Evolutionary conservation across 352 stramenopile genomes (phyloP).

Genomic region (Globisporangium paroecandrum): DNA sequence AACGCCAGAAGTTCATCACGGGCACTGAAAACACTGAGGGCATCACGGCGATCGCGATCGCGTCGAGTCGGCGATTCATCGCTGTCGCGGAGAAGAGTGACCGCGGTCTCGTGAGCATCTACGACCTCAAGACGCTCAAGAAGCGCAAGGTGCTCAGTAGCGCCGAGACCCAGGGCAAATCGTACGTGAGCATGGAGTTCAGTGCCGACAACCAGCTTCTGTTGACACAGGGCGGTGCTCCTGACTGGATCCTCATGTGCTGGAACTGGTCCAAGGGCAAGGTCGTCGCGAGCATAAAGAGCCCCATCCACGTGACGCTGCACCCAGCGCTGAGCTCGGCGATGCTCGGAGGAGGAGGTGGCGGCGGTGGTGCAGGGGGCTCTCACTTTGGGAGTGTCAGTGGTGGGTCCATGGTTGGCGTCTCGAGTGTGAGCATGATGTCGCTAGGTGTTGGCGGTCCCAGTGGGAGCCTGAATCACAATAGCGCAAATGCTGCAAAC

Average conservation of each 20-base stretch:
- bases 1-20: slow-evolving; percentile 89
- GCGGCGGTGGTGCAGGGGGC: background rate
- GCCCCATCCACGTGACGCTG: slow-evolving; percentile 50
- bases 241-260: slow-evolving; percentile 87
- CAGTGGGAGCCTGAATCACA: slow-evolving; percentile 2
- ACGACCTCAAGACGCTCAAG: slow-evolving; percentile 88
- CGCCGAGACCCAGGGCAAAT: slow-evolving; percentile 58
- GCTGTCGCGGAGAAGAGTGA: slow-evolving; percentile 76
- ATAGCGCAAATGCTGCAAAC: background rate
- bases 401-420: slow-evolving; percentile 18
- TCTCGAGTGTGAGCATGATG: slow-evolving; percentile 27
- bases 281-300: slow-evolving; percentile 71
- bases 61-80: slow-evolving; percentile 72
- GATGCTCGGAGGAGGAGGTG: slow-evolving; percentile 29
- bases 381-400: slow-evolving; percentile 30
- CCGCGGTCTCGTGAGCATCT: slow-evolving; percentile 73
- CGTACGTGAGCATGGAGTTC: slow-evolving; percentile 85
- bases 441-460: slow-evolving; percentile 6
- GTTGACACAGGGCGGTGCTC: slow-evolving; percentile 81
- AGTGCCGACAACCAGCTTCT: slow-evolving; percentile 89
- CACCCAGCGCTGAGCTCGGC: slow-evolving; percentile 42
- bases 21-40: slow-evolving; percentile 69
- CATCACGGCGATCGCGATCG: slow-evolving; percentile 64
- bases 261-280: slow-evolving; percentile 94
- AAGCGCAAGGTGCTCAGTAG: slow-evolving; percentile 87